Conservation (phyloP, 768 basidiomycete genomes). For the Termitomyces sp. region DNA sequence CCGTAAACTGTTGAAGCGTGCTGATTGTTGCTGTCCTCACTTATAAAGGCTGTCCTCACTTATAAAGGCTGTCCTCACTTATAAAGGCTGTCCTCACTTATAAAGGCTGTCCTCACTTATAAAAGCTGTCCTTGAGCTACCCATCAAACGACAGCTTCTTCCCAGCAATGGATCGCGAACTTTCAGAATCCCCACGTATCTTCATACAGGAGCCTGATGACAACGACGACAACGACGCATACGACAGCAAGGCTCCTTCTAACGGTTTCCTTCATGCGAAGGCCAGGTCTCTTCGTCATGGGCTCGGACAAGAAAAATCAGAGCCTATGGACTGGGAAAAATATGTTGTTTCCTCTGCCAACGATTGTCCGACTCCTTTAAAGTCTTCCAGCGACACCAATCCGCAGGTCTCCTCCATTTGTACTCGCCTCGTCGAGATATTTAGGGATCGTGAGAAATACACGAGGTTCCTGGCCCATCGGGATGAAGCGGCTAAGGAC, state of each 20-base stretch:
- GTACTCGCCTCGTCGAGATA: background rate
- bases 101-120: background rate
- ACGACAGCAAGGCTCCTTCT: background rate
- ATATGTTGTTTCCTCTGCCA: background rate
- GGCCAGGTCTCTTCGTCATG: background rate
- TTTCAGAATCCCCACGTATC: too few relatives aligned
- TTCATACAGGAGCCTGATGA: background rate
- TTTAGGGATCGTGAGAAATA: background rate
- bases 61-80: background rate
- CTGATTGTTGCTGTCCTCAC: background rate
- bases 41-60: background rate
- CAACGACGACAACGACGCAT: background rate
- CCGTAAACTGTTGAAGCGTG: too few relatives aligned
- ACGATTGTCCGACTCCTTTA: background rate
- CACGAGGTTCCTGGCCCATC: background rate
- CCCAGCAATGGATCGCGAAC: background rate
- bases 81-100: background rate
- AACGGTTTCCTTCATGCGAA: background rate
- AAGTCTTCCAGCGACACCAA: background rate
- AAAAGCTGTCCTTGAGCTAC: background rate
- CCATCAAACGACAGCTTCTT: background rate
- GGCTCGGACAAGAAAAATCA: background rate
- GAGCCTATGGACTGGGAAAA: background rate
- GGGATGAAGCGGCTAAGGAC: constrained; percentile 3
- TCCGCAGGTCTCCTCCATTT: background rate